These are phyloP conservation scores for Penicillium sp. DNA, from an alignment of 2,329 filamentous ascomycete genomes.

Conservation along the genomic window DNA sequence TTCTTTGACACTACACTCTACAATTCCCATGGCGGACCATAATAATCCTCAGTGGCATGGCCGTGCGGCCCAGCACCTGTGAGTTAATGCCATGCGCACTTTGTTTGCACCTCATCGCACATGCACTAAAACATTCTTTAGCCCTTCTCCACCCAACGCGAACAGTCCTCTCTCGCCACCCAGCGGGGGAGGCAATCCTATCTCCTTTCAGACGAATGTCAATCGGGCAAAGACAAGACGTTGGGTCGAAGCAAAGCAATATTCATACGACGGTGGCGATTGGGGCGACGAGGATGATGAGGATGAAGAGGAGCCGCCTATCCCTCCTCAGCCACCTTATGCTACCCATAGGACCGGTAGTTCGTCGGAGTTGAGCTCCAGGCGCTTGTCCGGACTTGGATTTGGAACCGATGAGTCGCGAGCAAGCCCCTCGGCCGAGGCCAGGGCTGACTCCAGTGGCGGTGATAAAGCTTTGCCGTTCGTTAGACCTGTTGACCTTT, in stretches of 20 bases:
- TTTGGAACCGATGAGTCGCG: slow-evolving; percentile 11
- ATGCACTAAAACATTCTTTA: slow-evolving; percentile 14
- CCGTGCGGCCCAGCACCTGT: slow-evolving; percentile 25
- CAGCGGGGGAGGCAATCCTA: slow-evolving; percentile 38
- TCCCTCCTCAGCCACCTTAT: slow-evolving; percentile 23
- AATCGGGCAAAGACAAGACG: slow-evolving; percentile 88
- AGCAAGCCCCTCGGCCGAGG: slow-evolving; percentile 17
- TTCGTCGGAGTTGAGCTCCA: slow-evolving; percentile 21
- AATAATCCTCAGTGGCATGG: slow-evolving; percentile 24
- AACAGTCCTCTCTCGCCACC: slow-evolving; percentile 30
- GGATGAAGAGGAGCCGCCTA: slow-evolving; percentile 58
- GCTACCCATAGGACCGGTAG: slow-evolving; percentile 28
- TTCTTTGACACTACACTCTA: slow-evolving; percentile 3
- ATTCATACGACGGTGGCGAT: slow-evolving; percentile 88
- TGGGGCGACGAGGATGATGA: slow-evolving; percentile 72
- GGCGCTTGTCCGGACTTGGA: slow-evolving; percentile 17
- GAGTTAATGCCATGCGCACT: slow-evolving; percentile 9
- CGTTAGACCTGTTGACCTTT: slow-evolving; percentile 73
- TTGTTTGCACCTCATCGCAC: slow-evolving; percentile 2
- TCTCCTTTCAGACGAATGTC: slow-evolving; percentile 78
- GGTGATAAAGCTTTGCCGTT: slow-evolving; percentile 58
- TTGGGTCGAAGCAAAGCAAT: slow-evolving; percentile 86
- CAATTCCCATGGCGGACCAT: slow-evolving; percentile 27
- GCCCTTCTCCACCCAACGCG: slow-evolving; percentile 18
- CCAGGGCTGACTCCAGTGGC: slow-evolving; percentile 26